These are phyloP conservation scores for Epichloe gansuensis DNA, from an alignment of 2,329 filamentous ascomycete genomes.

Conservation along the genomic window DNA sequence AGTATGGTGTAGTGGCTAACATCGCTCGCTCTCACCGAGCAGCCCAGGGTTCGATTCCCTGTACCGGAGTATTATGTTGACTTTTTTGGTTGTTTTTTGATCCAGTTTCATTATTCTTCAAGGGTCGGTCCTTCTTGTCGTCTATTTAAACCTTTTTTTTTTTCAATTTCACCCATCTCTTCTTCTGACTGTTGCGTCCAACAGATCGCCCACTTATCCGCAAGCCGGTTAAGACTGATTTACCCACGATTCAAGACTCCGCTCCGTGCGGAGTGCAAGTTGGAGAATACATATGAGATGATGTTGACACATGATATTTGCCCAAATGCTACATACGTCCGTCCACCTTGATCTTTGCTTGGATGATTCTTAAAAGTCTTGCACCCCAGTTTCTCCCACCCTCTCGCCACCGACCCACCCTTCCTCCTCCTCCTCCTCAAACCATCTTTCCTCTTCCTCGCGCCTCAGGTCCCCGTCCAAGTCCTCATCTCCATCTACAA, in stretches of 20 bases:
- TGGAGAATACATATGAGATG: background rate
- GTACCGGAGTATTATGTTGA: constrained; percentile 15
- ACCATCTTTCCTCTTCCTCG: constrained; percentile 63
- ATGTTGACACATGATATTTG: background rate
- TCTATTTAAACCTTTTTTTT: constrained; percentile 8
- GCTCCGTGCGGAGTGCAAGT: background rate
- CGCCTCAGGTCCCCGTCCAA: constrained; percentile 49
- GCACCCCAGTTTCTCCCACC: constrained; percentile 54
- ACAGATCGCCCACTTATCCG: too few species aligned
- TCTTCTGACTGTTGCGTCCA: too few species aligned
- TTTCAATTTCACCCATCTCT: too few species aligned
- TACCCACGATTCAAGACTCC: background rate
- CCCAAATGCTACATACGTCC: background rate
- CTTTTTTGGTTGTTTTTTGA: background rate
- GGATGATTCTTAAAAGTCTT: constrained; percentile 48
- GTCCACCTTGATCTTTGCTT: background rate
- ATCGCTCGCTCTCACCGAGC: constrained; percentile 25
- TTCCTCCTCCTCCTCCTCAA: constrained; percentile 70
- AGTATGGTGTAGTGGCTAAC: constrained; percentile 25
- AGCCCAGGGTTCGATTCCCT: constrained; percentile 24
- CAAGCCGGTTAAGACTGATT: background rate
- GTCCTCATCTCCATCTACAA: constrained; percentile 58
- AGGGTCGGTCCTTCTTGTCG: background rate
- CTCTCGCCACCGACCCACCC: constrained; percentile 40
- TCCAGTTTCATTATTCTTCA: background rate